Percentiles rank a stretch among this genome's conserved stretches.
Conservation (phyloP, 345 rosid genomes). For the Citropsis articulata region DNA sequence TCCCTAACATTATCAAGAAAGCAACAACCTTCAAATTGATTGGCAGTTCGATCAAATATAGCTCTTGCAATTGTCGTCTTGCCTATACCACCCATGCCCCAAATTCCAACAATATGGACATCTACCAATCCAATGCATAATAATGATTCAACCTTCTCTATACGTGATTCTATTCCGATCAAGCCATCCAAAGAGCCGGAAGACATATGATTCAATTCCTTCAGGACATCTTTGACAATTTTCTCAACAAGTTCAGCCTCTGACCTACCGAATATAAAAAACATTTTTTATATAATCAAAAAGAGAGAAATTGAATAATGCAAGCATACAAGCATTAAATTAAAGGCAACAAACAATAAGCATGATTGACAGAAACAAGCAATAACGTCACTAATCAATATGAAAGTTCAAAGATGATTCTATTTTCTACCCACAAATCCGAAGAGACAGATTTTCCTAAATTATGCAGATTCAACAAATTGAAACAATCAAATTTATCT, state of each 20-base stretch:
- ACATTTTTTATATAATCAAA: neutral
- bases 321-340: neutral
- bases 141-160: neutral
- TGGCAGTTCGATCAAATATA: slow-evolving; percentile 15
- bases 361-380: neutral
- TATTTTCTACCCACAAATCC: neutral
- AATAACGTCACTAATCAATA: too few species aligned
- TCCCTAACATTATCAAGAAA: slow-evolving; percentile 33
- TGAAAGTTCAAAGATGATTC: neutral
- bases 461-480: neutral
- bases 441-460: neutral
- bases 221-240: neutral
- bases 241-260: slow-evolving; percentile 8
- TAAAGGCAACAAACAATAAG: neutral
- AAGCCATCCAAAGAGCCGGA: neutral
- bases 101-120: slow-evolving; percentile 19
- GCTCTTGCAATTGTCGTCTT: slow-evolving; percentile 21
- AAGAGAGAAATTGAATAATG: neutral
- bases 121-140: neutral
- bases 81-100: slow-evolving; percentile 20
- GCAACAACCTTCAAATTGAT: slow-evolving; percentile 23
- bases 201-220: neutral
- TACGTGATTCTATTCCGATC: slow-evolving; percentile 16
- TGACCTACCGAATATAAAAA: neutral
- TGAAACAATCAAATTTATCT: neutral